These are phyloP conservation scores for Musa itinerans DNA, from an alignment of 176 grass and related monocot genomes.

Conservation along the genomic window DNA sequence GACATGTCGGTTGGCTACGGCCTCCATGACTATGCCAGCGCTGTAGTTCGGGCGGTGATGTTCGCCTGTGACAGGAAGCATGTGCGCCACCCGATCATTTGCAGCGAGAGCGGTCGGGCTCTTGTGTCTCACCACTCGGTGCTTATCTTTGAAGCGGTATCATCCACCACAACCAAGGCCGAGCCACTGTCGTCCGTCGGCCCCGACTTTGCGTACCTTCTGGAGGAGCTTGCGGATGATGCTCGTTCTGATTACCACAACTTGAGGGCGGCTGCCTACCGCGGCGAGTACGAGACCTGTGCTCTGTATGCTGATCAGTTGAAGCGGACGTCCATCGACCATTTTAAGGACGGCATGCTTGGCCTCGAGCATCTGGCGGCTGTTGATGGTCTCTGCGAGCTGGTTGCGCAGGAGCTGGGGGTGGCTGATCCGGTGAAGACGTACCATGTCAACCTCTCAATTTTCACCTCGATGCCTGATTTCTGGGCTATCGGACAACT, in stretches of 20 bases:
- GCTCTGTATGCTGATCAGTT: constrained; percentile 8
- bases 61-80: constrained; percentile 5
- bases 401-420: background rate
- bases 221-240: constrained; percentile 6
- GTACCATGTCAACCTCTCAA: constrained; percentile 6
- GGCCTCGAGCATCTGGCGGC: constrained; percentile 17
- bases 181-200: background rate
- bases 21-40: constrained; percentile 3
- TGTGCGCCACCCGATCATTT: constrained; percentile 12
- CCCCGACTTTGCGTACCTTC: background rate
- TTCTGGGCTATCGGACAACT: constrained; percentile 20
- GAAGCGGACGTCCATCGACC: constrained; percentile 11
- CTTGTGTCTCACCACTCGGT: constrained; percentile 19
- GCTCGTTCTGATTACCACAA: background rate
- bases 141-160: constrained; percentile 10
- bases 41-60: constrained; percentile 6
- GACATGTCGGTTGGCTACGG: constrained; percentile 16
- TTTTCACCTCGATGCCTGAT: constrained; percentile 16
- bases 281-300: constrained; percentile 9
- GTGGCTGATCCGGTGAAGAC: constrained; percentile 6
- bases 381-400: constrained; percentile 9
- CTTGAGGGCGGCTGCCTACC: background rate
- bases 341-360: constrained; percentile 1
- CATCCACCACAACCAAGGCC: background rate
- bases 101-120: constrained; percentile 19